Base-by-base conservation (phyloP, 2,329 filamentous ascomycete genomes). In the Ascochyta lentis region DNA sequence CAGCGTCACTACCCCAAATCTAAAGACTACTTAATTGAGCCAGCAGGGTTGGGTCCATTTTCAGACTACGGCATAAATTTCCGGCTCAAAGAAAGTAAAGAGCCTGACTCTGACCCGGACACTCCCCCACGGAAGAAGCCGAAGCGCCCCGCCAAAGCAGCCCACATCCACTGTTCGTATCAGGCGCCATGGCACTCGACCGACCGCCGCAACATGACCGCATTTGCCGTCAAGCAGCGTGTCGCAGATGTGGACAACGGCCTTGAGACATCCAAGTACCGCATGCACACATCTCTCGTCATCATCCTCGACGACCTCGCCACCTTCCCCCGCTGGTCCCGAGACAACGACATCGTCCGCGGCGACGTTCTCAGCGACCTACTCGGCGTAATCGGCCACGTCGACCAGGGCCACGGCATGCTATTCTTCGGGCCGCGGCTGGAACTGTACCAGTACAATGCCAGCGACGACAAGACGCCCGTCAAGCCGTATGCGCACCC, bases 301-400 rank as follows among this genome's bases (percentile, higher is more conserved):
- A 66, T 73, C 40, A 57, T 70, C 38, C 58, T 71, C 19, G 69
- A 72, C 41, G 50, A 65, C 33, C 59, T 67, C 15, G 31, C 50
- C 0, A 64, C 56, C 9, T 56, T 58, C n/a, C 45, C 59, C 1
- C 52, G 55, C 35, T 49, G 53, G 37, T 56, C 51, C 3, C 24
- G 6, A 6, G 51, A 35, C n/a, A 63, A 61, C 12, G 19, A 45
- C 0, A 52, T 58, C 6, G 56, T 65, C 24, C 66, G 64, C 22
- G 57, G 59, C 23, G 68, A 72, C 40, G 47, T 70, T 5, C 49
- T 74, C 10, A 45, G 44, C 4, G 63, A 65, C 33, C 27, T 55
- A 4, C 54, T 72, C 13, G 63, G 64, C 27, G 29, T 47, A 5
- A 24, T 50, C 1, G 64, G 60, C 3, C 49, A 58, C 0, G 57